A percentile compares a stretch with the other conserved stretches of the same genome.
phyloP scores from a whole-genome alignment of 495 filamentous ascomycete genomes.

The Alectoria sarmentosa region DNA sequence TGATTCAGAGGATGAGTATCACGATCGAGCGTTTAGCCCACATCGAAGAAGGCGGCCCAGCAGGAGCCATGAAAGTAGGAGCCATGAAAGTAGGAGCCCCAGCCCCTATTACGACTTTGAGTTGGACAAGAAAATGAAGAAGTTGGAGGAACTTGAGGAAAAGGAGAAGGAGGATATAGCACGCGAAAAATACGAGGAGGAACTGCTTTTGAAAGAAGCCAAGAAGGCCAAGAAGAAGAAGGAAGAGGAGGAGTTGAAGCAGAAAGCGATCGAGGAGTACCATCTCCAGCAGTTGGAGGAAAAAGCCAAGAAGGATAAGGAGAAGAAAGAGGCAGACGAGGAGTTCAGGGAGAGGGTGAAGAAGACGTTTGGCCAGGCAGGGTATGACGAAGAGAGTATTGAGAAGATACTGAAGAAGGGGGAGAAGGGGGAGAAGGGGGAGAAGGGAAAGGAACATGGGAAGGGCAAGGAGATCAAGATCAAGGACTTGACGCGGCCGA shows the following conservation, averaged over 20 bases:
- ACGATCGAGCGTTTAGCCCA: slow-evolving; percentile 14
- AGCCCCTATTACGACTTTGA: slow-evolving; percentile 23
- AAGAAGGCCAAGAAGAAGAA: slow-evolving; percentile 24
- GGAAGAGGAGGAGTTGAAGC: slow-evolving; percentile 22
- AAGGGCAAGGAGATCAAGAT: slow-evolving; percentile 11
- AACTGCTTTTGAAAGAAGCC: slow-evolving; percentile 20
- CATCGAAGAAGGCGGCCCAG: slow-evolving; percentile 10
- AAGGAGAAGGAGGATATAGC: slow-evolving; percentile 19
- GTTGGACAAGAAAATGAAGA: slow-evolving; percentile 20
- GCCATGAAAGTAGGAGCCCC: slow-evolving; percentile 14
- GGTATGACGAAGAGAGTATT: slow-evolving; percentile 23
- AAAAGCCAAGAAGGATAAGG: slow-evolving; percentile 23
- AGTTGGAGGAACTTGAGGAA: slow-evolving; percentile 24
- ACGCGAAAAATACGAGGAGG: slow-evolving; percentile 19
- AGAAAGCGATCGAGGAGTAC: slow-evolving; percentile 22
- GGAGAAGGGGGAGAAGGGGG: slow-evolving; percentile 10
- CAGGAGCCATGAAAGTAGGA: slow-evolving; percentile 6
- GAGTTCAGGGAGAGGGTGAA: slow-evolving; percentile 17
- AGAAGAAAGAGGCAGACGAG: slow-evolving; percentile 26
- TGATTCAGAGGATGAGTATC: slow-evolving; percentile 20
- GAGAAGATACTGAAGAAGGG: slow-evolving; percentile 21
- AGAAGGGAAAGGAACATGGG: slow-evolving; percentile 10
- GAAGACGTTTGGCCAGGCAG: slow-evolving; percentile 19
- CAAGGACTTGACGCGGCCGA: slow-evolving; percentile 29
- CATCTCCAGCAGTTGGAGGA: slow-evolving; percentile 19